Base-by-base conservation (phyloP, 306 rosid genomes). In the Vachellia collinsii region DNA sequence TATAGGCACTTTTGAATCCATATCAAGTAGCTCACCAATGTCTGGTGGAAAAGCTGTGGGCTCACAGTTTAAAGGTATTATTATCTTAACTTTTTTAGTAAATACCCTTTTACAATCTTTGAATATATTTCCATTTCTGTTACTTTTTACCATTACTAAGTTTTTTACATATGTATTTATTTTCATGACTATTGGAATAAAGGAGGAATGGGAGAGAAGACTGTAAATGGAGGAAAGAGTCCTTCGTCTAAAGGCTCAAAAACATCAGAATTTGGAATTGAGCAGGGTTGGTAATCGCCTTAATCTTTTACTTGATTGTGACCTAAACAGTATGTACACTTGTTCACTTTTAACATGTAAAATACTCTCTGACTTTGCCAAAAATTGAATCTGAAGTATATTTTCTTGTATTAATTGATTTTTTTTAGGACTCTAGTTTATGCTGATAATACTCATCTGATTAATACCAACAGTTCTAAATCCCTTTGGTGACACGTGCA, bases 131-230 rank as follows among this genome's bases (percentile, higher is more conserved):
- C 56, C 63, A 53, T 22, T 82, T 58, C 11, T 81, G 34, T 68
- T 50, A 78, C 34, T 29, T 34, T 53, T 69, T 77, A 25, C 38
- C 3, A 23, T 13, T 61, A 47, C 20, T 29, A 77, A 22, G 17
- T 9, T 68, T 43, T 43, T 5, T 20, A n/a, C 51, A 37, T 58
- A 53, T 79, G 59, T 44, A 25, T 68, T 80, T 75, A 54, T 76
- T 77, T 81, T 81, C 74, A 66, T 77, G 86, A 74, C 76, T 85
- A 85, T 42, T 83, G 71, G 71, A 81, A 77, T 51, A 51, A 80
- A 81, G 88, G 88, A 39, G 98, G 94, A 42, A 90, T 93, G 83
- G 93, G 88, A 43, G 92, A 84, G 72, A 87, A 88, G 75, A 67
- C 47, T 48, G 88, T 74, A 77, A 86, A 76, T 51, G 89, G 87